Evolutionary conservation across 2,329 filamentous ascomycete species (phyloP).

Genomic region (Pseudodiploospora longispora): DNA sequence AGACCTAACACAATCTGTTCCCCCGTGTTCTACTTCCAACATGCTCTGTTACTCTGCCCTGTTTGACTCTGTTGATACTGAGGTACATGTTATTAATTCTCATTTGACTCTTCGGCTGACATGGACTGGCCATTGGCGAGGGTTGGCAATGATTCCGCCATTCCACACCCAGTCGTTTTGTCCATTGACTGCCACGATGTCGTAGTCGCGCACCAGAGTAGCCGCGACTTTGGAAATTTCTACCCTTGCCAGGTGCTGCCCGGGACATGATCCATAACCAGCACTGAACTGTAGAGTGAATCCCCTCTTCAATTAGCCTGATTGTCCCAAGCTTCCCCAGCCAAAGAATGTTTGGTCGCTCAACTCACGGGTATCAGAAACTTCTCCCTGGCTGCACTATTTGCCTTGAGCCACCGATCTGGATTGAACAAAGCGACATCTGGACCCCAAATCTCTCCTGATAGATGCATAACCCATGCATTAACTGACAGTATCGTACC

Average conservation of each 20-base stretch:
- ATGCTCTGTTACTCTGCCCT: no score
- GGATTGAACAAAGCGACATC: no score
- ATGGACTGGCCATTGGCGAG: slow-evolving; percentile 7
- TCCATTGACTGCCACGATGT: slow-evolving; percentile 7
- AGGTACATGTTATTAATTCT: no score
- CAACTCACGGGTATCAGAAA: slow-evolving; percentile 9
- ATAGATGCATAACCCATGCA: no score
- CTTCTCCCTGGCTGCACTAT: neutral
- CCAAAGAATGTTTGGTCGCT: no score
- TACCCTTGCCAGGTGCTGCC: slow-evolving; percentile 11
- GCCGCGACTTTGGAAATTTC: slow-evolving; percentile 10
- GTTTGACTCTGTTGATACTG: no score
- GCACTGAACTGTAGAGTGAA: slow-evolving; percentile 6
- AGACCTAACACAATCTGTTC: no score
- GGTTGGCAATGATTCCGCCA: slow-evolving; percentile 8
- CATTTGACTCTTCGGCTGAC: no score
- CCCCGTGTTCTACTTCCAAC: no score
- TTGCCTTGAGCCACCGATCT: neutral
- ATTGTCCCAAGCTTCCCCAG: neutral
- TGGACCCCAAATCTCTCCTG: no score
- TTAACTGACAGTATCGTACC: no score
- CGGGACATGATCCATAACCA: slow-evolving; percentile 11
- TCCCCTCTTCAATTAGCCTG: neutral
- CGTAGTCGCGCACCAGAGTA: slow-evolving; percentile 10
- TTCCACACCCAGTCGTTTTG: slow-evolving; percentile 10